Conservation (phyloP, 805 yeast species). For the Wickerhamiella kazuoi region DNA sequence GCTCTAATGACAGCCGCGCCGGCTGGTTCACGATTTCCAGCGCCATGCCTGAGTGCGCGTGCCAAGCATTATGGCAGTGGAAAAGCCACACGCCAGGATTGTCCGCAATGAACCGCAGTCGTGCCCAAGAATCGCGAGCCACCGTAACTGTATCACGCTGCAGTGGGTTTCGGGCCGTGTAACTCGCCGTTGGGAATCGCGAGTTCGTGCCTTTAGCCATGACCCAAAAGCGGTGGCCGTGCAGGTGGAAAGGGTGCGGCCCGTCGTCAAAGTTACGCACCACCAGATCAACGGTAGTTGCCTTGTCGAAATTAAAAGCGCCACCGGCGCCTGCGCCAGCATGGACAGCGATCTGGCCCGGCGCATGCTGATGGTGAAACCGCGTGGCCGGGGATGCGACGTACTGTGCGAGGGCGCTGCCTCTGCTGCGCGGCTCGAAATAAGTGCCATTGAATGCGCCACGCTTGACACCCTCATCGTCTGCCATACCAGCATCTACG, state of each 20-base stretch:
- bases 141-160: constrained; percentile 57
- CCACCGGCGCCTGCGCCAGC: not conserved
- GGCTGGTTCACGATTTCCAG: constrained; percentile 1
- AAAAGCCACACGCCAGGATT: constrained; percentile 92
- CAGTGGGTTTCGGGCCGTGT: constrained; percentile 30
- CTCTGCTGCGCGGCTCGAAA: not conserved
- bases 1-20: not conserved
- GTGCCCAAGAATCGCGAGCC: constrained; percentile 49
- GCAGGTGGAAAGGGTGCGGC: constrained; percentile 86
- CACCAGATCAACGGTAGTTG: constrained; percentile 49
- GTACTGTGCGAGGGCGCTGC: not conserved
- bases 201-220: constrained; percentile 31
- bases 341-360: not conserved
- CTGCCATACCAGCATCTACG: not conserved
- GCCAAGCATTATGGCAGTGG: constrained; percentile 47
- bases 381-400: not conserved
- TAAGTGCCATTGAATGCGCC: constrained; percentile 1
- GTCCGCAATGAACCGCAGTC: constrained; percentile 53
- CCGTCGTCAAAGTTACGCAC: constrained; percentile 71
- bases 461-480: not conserved
- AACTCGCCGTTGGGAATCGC: constrained; percentile 17
- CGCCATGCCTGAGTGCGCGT: constrained; percentile 4
- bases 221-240: constrained; percentile 74
- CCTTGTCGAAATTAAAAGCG: not conserved
- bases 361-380: not conserved